These are phyloP conservation scores for Canavalia gladiata DNA, from an alignment of 306 rosid genomes.

Conservation along the genomic window DNA sequence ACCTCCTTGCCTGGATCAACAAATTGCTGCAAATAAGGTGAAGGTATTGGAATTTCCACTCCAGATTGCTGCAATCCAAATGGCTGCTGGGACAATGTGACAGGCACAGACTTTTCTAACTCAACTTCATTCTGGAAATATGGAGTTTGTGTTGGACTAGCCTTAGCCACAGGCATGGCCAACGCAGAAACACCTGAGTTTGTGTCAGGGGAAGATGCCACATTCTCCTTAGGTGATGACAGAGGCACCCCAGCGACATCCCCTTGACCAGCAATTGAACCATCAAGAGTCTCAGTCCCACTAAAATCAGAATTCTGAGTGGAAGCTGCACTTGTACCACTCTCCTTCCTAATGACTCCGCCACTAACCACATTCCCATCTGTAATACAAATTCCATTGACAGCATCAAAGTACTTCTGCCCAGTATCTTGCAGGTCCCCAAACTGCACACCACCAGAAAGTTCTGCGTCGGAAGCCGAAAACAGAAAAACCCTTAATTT, in stretches of 20 bases:
- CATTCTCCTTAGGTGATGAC: slow-evolving; percentile 58
- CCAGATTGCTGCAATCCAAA: slow-evolving; percentile 67
- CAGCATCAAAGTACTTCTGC: slow-evolving; percentile 83
- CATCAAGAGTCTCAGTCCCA: slow-evolving; percentile 65
- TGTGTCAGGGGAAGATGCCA: slow-evolving; percentile 54
- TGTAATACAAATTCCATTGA: slow-evolving; percentile 62
- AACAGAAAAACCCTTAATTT: slow-evolving; percentile 83
- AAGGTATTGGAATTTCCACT: slow-evolving; percentile 58
- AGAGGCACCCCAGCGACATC: slow-evolving; percentile 52
- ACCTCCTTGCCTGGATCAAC: slow-evolving; percentile 61
- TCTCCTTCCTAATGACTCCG: slow-evolving; percentile 68
- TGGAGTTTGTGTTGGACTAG: slow-evolving; percentile 52
- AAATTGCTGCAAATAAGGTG: slow-evolving; percentile 65
- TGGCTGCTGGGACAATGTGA: slow-evolving; percentile 54
- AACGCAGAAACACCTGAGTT: slow-evolving; percentile 52
- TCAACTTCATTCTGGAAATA: slow-evolving; percentile 62
- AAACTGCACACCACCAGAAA: slow-evolving; percentile 54
- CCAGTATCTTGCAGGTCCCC: slow-evolving; percentile 69
- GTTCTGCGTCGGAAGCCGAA: slow-evolving; percentile 71
- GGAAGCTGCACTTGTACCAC: slow-evolving; percentile 75
- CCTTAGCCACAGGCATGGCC: slow-evolving; percentile 51
- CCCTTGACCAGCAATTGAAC: slow-evolving; percentile 58
- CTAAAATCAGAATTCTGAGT: slow-evolving; percentile 87
- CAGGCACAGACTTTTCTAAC: slow-evolving; percentile 63
- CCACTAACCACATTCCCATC: slow-evolving; percentile 57